Evolutionary conservation across 2,329 filamentous ascomycete species (phyloP).

Genomic region (Paraphaeosphaeria minitans): DNA sequence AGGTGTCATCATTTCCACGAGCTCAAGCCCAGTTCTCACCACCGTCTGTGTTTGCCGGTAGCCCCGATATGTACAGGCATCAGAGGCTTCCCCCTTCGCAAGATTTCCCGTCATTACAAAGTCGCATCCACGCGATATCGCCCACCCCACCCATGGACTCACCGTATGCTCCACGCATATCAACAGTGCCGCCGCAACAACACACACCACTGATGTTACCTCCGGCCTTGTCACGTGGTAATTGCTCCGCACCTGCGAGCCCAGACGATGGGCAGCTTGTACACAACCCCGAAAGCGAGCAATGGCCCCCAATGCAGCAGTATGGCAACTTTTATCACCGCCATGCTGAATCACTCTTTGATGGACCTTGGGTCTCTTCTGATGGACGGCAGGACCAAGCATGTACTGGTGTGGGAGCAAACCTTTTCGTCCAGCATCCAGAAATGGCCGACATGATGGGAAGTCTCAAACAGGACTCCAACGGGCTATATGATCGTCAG

Average conservation of each 20-base stretch:
- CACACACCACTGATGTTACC: constrained; percentile 14
- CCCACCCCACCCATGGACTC: neutral
- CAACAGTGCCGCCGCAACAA: constrained; percentile 11
- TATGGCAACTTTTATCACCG: neutral
- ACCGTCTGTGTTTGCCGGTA: constrained; percentile 1
- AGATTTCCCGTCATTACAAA: constrained; percentile 10
- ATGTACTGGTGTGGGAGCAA: constrained; percentile 2
- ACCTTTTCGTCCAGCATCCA: constrained; percentile 13
- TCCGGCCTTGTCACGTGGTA: constrained; percentile 1
- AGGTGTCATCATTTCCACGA: constrained; percentile 1
- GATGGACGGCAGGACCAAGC: neutral
- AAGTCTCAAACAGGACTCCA: neutral
- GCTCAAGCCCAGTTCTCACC: constrained; percentile 13
- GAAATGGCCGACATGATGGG: constrained; percentile 3
- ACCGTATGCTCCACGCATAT: constrained; percentile 12
- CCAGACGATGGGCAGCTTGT: constrained; percentile 3
- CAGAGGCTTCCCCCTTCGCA: neutral
- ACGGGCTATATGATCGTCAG: neutral
- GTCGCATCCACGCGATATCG: constrained; percentile 5
- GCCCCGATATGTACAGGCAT: neutral
- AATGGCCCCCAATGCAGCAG: constrained; percentile 12
- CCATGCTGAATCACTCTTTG: neutral
- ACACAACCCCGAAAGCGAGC: neutral
- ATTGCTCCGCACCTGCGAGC: constrained; percentile 4
- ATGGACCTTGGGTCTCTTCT: neutral